Percentiles rank a stretch among this genome's conserved stretches.
These are phyloP conservation scores for Rosa multiflora DNA, from an alignment of 306 rosid species.

Conservation along the genomic window DNA sequence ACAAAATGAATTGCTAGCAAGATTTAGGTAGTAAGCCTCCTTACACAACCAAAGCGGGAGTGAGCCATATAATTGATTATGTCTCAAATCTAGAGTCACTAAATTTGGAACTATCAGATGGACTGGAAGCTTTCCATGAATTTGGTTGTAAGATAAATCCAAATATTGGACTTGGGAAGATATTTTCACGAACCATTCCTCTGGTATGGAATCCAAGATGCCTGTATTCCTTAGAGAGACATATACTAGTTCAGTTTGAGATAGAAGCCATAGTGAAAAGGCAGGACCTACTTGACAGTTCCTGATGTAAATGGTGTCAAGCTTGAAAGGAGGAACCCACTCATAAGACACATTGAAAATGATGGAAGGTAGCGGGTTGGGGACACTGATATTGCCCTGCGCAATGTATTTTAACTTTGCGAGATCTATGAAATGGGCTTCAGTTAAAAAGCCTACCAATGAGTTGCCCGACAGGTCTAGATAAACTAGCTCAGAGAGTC, in stretches of 20 bases:
- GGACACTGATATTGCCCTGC: neutral
- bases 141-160: neutral
- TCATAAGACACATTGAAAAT: neutral
- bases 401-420: neutral
- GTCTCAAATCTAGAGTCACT: accelerated
- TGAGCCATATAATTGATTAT: neutral
- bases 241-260: neutral
- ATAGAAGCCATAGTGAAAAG: neutral
- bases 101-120: neutral
- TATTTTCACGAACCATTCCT: neutral
- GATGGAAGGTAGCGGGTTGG: neutral
- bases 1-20: neutral
- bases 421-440: conserved; percentile 1
- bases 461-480: neutral
- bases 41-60: neutral
- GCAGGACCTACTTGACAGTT: neutral
- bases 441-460: neutral
- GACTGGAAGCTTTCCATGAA: neutral
- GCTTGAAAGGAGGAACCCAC: conserved; percentile 14
- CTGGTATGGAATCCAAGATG: neutral
- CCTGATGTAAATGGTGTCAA: neutral
- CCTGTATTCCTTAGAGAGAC: neutral
- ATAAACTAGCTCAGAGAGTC: neutral
- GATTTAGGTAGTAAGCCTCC: accelerated
- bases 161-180: neutral